phyloP scores from a whole-genome alignment of 2,329 filamentous ascomycete species.

The Aspergillus pseudonomiae region DNA sequence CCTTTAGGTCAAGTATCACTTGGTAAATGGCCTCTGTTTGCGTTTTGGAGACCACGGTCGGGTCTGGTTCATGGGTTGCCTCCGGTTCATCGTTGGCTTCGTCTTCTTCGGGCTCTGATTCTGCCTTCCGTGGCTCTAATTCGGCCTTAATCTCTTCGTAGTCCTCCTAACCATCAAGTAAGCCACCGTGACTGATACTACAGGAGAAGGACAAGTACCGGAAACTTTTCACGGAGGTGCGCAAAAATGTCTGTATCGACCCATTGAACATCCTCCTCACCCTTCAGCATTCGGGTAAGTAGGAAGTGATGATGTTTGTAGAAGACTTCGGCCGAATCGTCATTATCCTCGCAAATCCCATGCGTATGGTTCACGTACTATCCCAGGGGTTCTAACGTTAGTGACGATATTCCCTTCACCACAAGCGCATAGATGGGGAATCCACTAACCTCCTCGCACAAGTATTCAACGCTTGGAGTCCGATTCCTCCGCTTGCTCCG shows the following conservation, averaged over 20 bases:
- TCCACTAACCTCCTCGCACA: slow-evolving; percentile 44
- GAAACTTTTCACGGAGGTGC: slow-evolving; percentile 48
- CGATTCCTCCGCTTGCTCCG: slow-evolving; percentile 35
- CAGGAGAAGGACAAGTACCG: slow-evolving; percentile 32
- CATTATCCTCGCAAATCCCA: slow-evolving; percentile 46
- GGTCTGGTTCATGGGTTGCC: slow-evolving; percentile 28
- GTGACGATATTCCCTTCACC: background rate
- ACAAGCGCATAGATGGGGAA: background rate
- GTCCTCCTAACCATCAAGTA: slow-evolving; percentile 32
- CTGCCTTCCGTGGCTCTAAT: slow-evolving; percentile 25
- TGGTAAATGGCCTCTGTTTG: slow-evolving; percentile 43
- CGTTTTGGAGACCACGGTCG: slow-evolving; percentile 31
- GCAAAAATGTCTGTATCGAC: slow-evolving; percentile 46
- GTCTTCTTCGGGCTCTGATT: slow-evolving; percentile 21
- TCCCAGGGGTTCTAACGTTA: slow-evolving; percentile 7
- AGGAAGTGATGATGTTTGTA: slow-evolving; percentile 50
- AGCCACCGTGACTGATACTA: background rate
- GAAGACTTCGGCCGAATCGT: slow-evolving; percentile 52
- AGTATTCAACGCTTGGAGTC: slow-evolving; percentile 41
- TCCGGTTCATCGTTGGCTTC: slow-evolving; percentile 20
- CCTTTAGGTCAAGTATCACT: slow-evolving; percentile 42
- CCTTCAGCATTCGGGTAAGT: slow-evolving; percentile 51
- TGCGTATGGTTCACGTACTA: slow-evolving; percentile 48
- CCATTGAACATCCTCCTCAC: slow-evolving; percentile 50
- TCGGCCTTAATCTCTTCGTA: slow-evolving; percentile 35